A percentile compares a stretch with the other conserved stretches of the same genome.
Evolutionary conservation across 2,329 filamentous ascomycete species (phyloP).

Genomic region (Pseudocercospora musae): DNA sequence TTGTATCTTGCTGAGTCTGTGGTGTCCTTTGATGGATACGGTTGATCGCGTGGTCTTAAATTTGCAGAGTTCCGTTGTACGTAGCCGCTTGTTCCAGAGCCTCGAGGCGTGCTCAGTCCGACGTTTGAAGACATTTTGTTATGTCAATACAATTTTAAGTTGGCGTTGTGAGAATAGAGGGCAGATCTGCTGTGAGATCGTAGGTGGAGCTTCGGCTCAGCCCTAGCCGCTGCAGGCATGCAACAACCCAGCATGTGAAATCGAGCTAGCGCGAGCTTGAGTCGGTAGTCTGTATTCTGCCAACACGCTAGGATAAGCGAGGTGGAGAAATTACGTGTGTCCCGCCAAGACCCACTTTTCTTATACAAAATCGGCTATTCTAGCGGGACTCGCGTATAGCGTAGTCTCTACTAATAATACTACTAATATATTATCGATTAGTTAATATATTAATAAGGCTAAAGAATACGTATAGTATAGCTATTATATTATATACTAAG

Average conservation of each 20-base stretch:
- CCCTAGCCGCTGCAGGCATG: background rate
- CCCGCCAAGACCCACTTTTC: no score
- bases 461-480: no score
- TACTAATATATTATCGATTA: no score
- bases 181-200: background rate
- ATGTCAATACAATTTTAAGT: background rate
- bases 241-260: background rate
- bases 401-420: no score
- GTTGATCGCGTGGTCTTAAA: conserved; percentile 77
- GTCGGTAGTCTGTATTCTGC: background rate
- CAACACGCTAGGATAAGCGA: no score
- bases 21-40: conserved; percentile 68
- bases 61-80: conserved; percentile 94
- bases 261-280: background rate
- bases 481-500: no score
- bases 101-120: conserved; percentile 87
- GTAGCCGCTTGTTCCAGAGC: conserved; percentile 94
- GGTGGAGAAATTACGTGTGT: no score
- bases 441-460: no score
- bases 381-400: no score
- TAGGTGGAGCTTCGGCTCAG: background rate
- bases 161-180: background rate
- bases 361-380: no score
- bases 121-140: conserved; percentile 87
- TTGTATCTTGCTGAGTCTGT: conserved; percentile 67